Conservation (phyloP, 2,329 filamentous ascomycete genomes). For the Periconia macrospinosa region DNA sequence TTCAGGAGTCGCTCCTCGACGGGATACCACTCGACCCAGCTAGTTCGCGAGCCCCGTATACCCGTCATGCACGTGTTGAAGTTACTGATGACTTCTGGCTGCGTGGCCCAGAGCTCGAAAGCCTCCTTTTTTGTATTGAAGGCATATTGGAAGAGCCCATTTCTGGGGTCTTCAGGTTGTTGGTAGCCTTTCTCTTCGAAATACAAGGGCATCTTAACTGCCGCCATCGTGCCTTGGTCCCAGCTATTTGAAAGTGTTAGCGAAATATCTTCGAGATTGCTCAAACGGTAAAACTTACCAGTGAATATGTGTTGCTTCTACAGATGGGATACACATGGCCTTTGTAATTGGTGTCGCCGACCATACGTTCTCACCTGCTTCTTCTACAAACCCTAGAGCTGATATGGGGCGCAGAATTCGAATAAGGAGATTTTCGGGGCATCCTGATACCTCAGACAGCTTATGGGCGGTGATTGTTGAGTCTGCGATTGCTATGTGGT, state of each 20-base stretch:
- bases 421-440: not conserved
- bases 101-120: conserved; percentile 6
- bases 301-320: not conserved
- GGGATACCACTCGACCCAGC: conserved; percentile 11
- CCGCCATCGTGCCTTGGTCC: no score
- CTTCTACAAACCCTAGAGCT: not conserved
- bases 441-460: no score
- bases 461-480: no score
- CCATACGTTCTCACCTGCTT: not conserved
- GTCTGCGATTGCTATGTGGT: no score
- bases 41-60: conserved; percentile 3
- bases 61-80: conserved; percentile 14
- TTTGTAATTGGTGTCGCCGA: not conserved
- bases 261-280: no score
- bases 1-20: conserved; percentile 1
- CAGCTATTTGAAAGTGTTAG: not conserved
- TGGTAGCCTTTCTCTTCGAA: conserved; percentile 11
- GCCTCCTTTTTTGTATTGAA: conserved; percentile 8
- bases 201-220: conserved; percentile 5
- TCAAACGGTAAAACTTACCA: no score
- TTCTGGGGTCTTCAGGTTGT: conserved; percentile 7
- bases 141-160: conserved; percentile 14
- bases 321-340: not conserved
- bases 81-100: conserved; percentile 3
- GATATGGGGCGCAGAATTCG: not conserved